Evolutionary conservation across 2,329 filamentous ascomycete species (phyloP), one percentile per base, ranked within the genome.

Genomic region (Trichoderma afroharzianum): DNA sequence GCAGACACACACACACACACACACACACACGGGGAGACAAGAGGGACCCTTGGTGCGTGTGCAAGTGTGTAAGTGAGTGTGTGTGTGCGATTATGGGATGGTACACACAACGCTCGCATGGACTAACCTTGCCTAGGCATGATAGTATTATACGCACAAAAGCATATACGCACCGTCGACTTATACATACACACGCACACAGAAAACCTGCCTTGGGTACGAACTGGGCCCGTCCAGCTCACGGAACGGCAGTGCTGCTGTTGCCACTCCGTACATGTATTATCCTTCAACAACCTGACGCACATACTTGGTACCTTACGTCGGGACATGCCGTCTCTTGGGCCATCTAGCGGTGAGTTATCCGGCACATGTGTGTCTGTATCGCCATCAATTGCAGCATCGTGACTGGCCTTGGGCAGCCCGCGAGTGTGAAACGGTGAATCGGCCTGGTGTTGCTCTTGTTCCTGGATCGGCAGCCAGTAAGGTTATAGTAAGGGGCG

Each of bases 401-500:
- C 47, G 47, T 66, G 63, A 66, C 63, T 66, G 63, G 63, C 21
- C 32, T 66, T 32, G 32, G 50, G 21, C 32, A 21, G 18, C 30
- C 30, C 15, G 15, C 21, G 50, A 57, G 63, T 57, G 61, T 63
- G 63, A 21, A 30, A 67, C 63, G 50, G 50, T 50, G 50, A 55
- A 39, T 21, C 43, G 63, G 50, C 50, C 4, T 67, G 50, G 33
- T 28, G 63, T 43, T 58, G 50, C 47, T 66, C 30, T 18, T 21
- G 63, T 67, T 43, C 63, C 63, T 67, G 63, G 63, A 67, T 67
- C 53, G 50, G 15, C 50, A 28, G 50, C 28, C 63, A 53, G 55
- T 18, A 28, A 28, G 30, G 24, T n/a, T n/a, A n/a, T n/a, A n/a
- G n/a, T 24, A 28, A 55, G 24, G 50, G 50, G 47, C 24, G 14